Conservation (phyloP, 2,329 filamentous ascomycete species). For the Ceratocystis variospora region DNA sequence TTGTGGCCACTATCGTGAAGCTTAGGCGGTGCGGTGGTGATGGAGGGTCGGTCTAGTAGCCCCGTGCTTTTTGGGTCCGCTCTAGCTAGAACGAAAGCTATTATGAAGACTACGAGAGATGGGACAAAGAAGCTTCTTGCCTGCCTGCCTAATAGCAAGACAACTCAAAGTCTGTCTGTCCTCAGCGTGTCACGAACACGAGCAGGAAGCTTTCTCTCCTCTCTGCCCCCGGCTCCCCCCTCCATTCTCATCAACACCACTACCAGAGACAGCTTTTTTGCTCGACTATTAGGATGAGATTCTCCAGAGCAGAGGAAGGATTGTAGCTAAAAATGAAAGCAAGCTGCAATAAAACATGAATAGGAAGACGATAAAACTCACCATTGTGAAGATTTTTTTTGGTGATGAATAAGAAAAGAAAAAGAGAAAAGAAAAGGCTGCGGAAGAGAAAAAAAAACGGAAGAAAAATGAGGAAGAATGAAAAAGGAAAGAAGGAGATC, state of each 20-base stretch:
- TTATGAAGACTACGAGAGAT: not conserved
- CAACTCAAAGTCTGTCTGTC: too few species aligned
- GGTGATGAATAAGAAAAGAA: conserved; percentile 13
- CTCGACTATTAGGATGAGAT: not conserved
- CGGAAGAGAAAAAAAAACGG: conserved; percentile 11
- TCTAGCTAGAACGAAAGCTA: not conserved
- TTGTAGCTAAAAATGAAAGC: not conserved
- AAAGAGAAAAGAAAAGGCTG: conserved; percentile 4
- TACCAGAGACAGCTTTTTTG: not conserved
- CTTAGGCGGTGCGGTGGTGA: not conserved
- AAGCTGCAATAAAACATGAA: not conserved
- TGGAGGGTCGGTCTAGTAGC: not conserved
- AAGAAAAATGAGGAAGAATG: conserved; percentile 21
- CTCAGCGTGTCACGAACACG: too few species aligned
- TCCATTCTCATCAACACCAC: too few species aligned
- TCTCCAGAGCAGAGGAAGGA: conserved; percentile 11
- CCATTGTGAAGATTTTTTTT: conserved; percentile 17
- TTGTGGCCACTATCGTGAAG: not conserved
- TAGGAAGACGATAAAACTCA: conserved; percentile 11
- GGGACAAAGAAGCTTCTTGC: too few species aligned
- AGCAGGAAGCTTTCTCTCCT: too few species aligned
- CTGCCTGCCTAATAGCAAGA: too few species aligned
- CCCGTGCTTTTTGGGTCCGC: not conserved
- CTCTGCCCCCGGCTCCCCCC: too few species aligned
- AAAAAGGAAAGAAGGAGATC: conserved; percentile 22